Base-by-base conservation (phyloP, 495 filamentous ascomycete species). In the Aspergillus conjunctus region DNA sequence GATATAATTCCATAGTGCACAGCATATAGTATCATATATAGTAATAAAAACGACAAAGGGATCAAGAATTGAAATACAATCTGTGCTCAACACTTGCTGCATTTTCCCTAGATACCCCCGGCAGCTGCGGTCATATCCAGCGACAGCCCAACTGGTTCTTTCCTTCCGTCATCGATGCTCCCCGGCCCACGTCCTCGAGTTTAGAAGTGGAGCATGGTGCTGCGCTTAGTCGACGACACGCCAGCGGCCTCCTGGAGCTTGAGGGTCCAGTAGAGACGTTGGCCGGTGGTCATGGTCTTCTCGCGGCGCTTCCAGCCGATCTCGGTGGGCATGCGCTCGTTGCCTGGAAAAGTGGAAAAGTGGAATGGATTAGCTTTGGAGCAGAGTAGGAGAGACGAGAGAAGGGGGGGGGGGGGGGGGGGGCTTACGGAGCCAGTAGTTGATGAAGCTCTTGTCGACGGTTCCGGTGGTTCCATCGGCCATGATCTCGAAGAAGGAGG, bases 401-500 rank as follows among this genome's bases (percentile, higher is more conserved):
- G 48, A 43, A 18, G 44, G 31, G 22, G 17, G 1, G 1, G 4
- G 30, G 49, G 22, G 39, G 44, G 41, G n/a, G 18, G 15, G 14
- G 31, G 22, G 58, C 54, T 5, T 49, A 63, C 60, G 60, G 37
- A 63, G 56, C 60, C 60, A 63, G 30, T 63, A 63, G 10, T 63
- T 54, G 32, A 63, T 63, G 21, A 44, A 63, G 49, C 34, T 46
- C 54, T 50, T 63, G 4, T 15, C 34, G 11, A 63, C 60, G 9
- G 54, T 63, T 17, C 60, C 60, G 0, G 60, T 63, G 1, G 54
- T 63, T 14, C 60, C 60, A 49, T 63, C 60, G 8, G 60, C 60
- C 60, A 63, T 54, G 54, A 63, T 63, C 49, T 63, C 60, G 15
- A 63, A 63, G 60, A 63, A 63, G n/a, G 60, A 53, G 6, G 60